Percentiles rank a stretch among this genome's conserved stretches.
Evolutionary conservation across 2,329 filamentous ascomycete species (phyloP).

Genomic region (Colletotrichum navitas): DNA sequence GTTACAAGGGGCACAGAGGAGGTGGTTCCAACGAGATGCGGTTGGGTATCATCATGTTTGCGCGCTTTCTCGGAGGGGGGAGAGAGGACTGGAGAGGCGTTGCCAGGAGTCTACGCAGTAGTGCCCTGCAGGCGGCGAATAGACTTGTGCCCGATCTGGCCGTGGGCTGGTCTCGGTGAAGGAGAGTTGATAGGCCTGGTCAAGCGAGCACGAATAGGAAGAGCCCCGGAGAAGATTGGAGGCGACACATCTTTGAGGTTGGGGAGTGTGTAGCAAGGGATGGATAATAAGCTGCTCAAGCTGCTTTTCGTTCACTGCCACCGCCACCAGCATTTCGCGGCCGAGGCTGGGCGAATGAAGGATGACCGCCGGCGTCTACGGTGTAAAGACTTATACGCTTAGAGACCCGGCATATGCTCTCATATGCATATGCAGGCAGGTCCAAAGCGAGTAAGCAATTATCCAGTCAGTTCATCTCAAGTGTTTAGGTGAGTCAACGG

Average conservation of each 20-base stretch:
- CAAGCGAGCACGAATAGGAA: constrained; percentile 33
- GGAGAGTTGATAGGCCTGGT: constrained; percentile 27
- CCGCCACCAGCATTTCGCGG: constrained; percentile 31
- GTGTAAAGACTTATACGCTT: neutral
- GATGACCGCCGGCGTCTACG: neutral
- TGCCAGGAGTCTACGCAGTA: constrained; percentile 11
- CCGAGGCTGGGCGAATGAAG: constrained; percentile 12
- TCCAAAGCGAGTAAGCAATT: neutral
- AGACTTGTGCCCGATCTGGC: constrained; percentile 12
- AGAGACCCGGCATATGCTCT: neutral
- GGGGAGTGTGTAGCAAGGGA: neutral
- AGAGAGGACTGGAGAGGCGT: neutral
- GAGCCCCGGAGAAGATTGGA: neutral
- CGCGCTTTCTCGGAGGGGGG: neutral
- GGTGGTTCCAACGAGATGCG: neutral
- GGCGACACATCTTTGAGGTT: constrained; percentile 9
- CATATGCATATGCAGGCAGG: no score
- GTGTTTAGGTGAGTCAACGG: neutral
- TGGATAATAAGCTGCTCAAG: no score
- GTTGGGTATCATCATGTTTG: neutral
- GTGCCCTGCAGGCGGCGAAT: constrained; percentile 10
- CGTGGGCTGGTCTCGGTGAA: constrained; percentile 20
- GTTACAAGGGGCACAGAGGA: neutral
- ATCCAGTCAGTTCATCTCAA: constrained; percentile 6
- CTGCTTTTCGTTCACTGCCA: constrained; percentile 22